A percentile compares a stretch with the other conserved stretches of the same genome.
Conservation (phyloP, 768 basidiomycete species). For the Russula lepida region DNA sequence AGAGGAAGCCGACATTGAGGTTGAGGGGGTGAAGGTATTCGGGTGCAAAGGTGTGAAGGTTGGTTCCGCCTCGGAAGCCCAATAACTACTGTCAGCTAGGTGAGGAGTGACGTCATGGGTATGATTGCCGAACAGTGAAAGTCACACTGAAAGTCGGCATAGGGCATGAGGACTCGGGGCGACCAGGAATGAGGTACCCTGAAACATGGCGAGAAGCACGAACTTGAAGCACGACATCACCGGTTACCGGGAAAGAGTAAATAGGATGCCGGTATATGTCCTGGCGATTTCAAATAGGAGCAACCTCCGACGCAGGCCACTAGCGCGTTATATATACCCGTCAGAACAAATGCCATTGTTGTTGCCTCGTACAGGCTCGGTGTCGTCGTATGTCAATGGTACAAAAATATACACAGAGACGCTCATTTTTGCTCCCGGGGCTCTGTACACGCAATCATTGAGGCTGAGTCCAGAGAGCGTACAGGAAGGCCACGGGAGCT, state of each 20-base stretch:
- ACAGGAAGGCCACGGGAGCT: neutral
- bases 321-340: neutral
- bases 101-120: too few relatives aligned
- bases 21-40: too few relatives aligned
- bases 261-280: neutral
- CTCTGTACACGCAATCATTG: conserved; percentile 24
- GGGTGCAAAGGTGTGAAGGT: neutral
- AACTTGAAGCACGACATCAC: too few relatives aligned
- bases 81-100: too few relatives aligned
- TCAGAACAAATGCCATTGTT: neutral
- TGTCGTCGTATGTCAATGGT: neutral
- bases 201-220: too few relatives aligned
- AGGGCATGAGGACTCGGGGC: too few relatives aligned
- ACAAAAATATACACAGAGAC: neutral
- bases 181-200: too few relatives aligned
- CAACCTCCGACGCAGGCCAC: neutral
- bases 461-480: neutral
- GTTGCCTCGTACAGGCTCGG: neutral
- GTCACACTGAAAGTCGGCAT: too few relatives aligned
- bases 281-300: neutral
- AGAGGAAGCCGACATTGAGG: conserved; percentile 8
- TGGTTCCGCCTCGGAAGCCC: neutral
- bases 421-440: conserved; percentile 30
- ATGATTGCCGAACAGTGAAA: too few relatives aligned
- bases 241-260: too few relatives aligned